Base-by-base conservation (phyloP, 116 monocot species). In the Dioscorea cayenensis region DNA sequence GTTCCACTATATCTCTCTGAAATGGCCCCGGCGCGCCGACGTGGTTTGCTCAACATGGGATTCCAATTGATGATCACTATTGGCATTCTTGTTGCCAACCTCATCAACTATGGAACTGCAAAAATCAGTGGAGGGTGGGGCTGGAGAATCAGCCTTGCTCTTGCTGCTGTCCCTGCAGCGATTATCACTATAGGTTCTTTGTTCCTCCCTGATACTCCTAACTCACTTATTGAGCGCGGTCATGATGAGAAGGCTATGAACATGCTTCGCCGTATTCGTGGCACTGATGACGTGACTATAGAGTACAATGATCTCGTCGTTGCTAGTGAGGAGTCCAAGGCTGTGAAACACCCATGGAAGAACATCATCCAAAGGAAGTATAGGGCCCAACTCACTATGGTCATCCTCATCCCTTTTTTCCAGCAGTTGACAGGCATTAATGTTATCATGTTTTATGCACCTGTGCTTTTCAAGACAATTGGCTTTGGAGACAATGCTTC, bases 201-300 rank as follows among this genome's bases (percentile, higher is more conserved):
- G 52, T 75, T 93, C 73, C 84, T 93, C 51, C 86, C 87, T 2
- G 89, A 93, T 77, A 93, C 93, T 51, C 93, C 93, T 64, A 93
- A 82, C 79, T 89, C 86, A 21, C 84, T 93, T 51, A 81, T 93
- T 55, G 86, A 84, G 28, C 86, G 87, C 19, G 89, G 89, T 49
- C 63, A 83, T 25, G 66, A 69, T 1, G 84, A 83, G 16, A 55
- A 71, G 21, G 93, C 89, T 9, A 67, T 64, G 11, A 38, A n/a
- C 20, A 84, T 83, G 83, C 93, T 93, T 23, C 70, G 61, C 25
- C 68, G 73, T 12, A 81, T 89, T 67, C 80, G 93, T 7, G 93
- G 93, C 55, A 87, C 84, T 16, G 80, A 78, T 20, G 86, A 93
- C 55, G 63, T 89, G n/a, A 17, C 81, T 6, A 81, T 77, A 22